Percentiles rank a stretch among this genome's conserved stretches.
Evolutionary conservation across 2,329 filamentous ascomycete genomes (phyloP).

Genomic region (Aspergillus neotritici): DNA sequence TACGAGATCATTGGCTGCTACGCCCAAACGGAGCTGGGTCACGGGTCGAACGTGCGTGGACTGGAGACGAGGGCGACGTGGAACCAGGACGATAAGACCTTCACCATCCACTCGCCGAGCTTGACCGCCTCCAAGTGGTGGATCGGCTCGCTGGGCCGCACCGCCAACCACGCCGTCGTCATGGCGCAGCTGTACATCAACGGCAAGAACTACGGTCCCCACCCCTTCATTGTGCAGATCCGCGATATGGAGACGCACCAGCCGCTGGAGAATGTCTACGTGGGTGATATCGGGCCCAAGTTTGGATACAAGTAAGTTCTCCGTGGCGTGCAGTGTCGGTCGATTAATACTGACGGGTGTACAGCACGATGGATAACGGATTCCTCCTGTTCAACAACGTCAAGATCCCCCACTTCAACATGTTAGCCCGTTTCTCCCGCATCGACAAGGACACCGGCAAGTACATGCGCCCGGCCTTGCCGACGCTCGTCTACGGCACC

Average conservation of each 20-base stretch:
- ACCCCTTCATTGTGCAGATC: conserved; percentile 73
- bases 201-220: conserved; percentile 65
- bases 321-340: neutral
- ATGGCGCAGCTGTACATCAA: conserved; percentile 69
- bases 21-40: conserved; percentile 73
- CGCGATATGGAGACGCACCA: conserved; percentile 64
- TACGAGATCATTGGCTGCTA: conserved; percentile 75
- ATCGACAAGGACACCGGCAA: conserved; percentile 63
- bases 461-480: conserved; percentile 61
- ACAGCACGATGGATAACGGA: conserved; percentile 70
- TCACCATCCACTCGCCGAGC: conserved; percentile 66
- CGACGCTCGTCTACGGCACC: conserved; percentile 67
- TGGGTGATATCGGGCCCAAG: conserved; percentile 77
- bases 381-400: conserved; percentile 72
- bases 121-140: conserved; percentile 78
- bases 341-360: conserved; percentile 3
- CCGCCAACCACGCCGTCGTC: conserved; percentile 70
- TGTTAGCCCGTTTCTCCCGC: conserved; percentile 65
- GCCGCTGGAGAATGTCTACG: conserved; percentile 62
- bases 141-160: conserved; percentile 72
- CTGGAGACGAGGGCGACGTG: conserved; percentile 69
- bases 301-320: conserved; percentile 60
- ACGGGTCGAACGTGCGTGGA: conserved; percentile 70
- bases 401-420: conserved; percentile 67
- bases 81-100: conserved; percentile 68